Percentiles rank a stretch among this genome's conserved stretches.
phyloP scores from a whole-genome alignment of 345 rosid species.

The Pelargonium nanum region DNA sequence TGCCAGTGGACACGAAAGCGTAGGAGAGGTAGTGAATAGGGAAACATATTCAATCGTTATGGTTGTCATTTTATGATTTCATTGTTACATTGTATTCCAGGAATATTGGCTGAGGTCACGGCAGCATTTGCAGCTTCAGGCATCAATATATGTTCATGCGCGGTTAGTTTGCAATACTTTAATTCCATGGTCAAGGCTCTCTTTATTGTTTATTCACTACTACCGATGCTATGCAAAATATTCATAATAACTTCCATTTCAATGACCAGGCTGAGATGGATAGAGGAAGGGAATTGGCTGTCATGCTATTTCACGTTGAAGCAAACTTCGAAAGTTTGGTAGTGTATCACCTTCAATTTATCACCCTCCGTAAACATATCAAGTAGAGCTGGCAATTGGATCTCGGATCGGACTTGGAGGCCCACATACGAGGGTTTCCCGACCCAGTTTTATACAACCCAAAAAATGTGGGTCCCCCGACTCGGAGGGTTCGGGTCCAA shows the following conservation, averaged over 20 bases:
- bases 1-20: too few species aligned
- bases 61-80: background rate
- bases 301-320: slow-evolving; percentile 83
- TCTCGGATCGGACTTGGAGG: too few species aligned
- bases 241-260: background rate
- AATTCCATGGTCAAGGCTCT: background rate
- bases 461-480: too few species aligned
- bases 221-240: background rate
- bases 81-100: slow-evolving; percentile 24
- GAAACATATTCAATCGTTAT: too few species aligned
- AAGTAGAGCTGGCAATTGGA: too few species aligned
- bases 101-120: slow-evolving; percentile 85
- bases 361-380: too few species aligned
- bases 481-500: too few species aligned
- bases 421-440: too few species aligned
- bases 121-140: slow-evolving; percentile 60
- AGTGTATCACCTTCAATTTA: slow-evolving; percentile 7
- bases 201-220: too few species aligned
- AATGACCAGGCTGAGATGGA: slow-evolving; percentile 71
- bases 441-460: too few species aligned
- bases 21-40: too few species aligned
- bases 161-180: slow-evolving; percentile 41
- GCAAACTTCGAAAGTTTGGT: slow-evolving; percentile 67
- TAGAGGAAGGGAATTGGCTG: slow-evolving; percentile 83
- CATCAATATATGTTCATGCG: slow-evolving; percentile 69